These are phyloP conservation scores for Keqinozyma sinolaborantium DNA, from an alignment of 1,139 yeast species.

Conservation along the genomic window DNA sequence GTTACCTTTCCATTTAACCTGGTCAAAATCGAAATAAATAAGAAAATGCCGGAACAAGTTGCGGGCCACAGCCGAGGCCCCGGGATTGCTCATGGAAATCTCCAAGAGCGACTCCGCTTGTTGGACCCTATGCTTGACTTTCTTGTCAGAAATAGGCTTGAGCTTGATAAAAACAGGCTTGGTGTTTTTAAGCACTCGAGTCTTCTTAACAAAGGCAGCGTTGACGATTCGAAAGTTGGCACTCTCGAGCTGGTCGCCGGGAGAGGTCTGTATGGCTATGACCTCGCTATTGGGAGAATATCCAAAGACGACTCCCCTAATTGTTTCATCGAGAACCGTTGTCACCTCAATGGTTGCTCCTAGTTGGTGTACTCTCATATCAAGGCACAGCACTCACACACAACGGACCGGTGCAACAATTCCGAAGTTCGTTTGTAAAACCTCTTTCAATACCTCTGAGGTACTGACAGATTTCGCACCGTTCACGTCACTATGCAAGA, in stretches of 20 bases:
- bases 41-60: not conserved
- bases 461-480: not conserved
- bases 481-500: slow-evolving; percentile 22
- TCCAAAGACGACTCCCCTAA: slow-evolving; percentile 62
- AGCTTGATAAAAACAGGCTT: not conserved
- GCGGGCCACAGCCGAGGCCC: not conserved
- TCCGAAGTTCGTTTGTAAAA: too few species aligned
- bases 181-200: not conserved
- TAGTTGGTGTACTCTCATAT: slow-evolving; percentile 4
- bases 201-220: not conserved
- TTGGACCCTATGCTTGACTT: not conserved
- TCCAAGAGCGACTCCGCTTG: not conserved
- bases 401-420: too few species aligned
- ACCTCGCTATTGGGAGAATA: slow-evolving; percentile 35
- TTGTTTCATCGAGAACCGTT: slow-evolving; percentile 54
- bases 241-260: not conserved
- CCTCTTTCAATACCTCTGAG: too few species aligned
- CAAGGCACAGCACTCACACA: too few species aligned
- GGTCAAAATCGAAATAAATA: not conserved
- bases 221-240: not conserved
- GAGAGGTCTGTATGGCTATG: slow-evolving; percentile 4
- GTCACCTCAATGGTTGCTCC: slow-evolving; percentile 54
- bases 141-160: not conserved
- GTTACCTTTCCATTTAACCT: not conserved
- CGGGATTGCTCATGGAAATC: not conserved